Conservation (phyloP, 2,329 filamentous ascomycete genomes). For the Penicillium sp. region DNA sequence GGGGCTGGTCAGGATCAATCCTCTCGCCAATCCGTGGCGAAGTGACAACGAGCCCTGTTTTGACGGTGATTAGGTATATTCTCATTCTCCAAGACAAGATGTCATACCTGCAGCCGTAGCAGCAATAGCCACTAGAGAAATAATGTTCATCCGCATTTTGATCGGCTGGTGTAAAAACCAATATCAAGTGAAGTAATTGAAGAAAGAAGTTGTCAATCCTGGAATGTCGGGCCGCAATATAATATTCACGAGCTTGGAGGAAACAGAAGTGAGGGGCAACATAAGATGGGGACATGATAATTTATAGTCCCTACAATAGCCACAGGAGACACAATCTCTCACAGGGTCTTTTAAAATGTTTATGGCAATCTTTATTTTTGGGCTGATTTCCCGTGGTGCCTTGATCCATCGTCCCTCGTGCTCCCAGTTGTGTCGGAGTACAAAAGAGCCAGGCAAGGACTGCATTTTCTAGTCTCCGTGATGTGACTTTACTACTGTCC, state of each 20-base stretch:
- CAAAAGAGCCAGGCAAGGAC: constrained; percentile 9
- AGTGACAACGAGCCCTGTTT: constrained; percentile 37
- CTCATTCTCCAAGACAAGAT: neutral
- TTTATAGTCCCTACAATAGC: constrained; percentile 13
- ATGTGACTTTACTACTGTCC: neutral
- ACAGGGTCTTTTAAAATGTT: constrained; percentile 2
- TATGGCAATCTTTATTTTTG: constrained; percentile 15
- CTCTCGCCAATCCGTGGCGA: constrained; percentile 33
- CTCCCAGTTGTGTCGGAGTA: constrained; percentile 15
- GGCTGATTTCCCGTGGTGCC: constrained; percentile 12
- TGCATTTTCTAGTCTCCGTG: neutral
- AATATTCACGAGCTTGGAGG: constrained; percentile 6
- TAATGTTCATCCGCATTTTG: constrained; percentile 32
- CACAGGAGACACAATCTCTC: neutral
- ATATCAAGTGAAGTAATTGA: neutral
- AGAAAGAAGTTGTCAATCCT: neutral
- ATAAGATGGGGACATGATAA: constrained; percentile 2
- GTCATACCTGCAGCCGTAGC: constrained; percentile 31
- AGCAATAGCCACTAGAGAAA: constrained; percentile 31
- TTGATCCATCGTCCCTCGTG: constrained; percentile 18
- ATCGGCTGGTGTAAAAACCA: neutral
- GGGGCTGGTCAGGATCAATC: constrained; percentile 39
- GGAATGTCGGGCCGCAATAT: neutral
- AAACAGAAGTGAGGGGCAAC: constrained; percentile 4
- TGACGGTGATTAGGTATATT: neutral